A percentile compares a stretch with the other conserved stretches of the same genome.
Evolutionary conservation across 1,284 basidiomycete genomes (phyloP).

Genomic region (Pascua sp.): DNA sequence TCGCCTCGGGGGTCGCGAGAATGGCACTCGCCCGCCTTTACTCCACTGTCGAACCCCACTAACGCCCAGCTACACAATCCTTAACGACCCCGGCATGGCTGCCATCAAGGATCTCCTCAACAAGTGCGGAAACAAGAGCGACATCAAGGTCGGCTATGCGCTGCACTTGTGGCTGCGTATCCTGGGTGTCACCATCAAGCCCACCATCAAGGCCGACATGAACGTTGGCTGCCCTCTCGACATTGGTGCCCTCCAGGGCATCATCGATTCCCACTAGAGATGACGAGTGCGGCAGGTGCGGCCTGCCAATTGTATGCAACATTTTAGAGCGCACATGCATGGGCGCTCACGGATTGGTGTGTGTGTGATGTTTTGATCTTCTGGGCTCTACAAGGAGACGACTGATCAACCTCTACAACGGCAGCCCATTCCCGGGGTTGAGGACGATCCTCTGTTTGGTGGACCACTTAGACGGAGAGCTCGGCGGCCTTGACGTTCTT

Average conservation of each 20-base stretch:
- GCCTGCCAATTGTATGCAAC: no score
- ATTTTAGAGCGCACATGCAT: no score
- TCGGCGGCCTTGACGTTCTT: slow-evolving; percentile 60
- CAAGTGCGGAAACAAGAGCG: slow-evolving; percentile 63
- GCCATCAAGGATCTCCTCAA: slow-evolving; percentile 7
- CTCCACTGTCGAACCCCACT: neutral
- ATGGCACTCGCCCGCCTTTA: no score
- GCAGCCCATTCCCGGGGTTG: no score
- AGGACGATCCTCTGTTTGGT: no score
- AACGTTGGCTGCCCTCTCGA: slow-evolving; percentile 64
- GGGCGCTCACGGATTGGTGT: no score
- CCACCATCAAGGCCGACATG: slow-evolving; percentile 63
- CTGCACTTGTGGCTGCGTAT: slow-evolving; percentile 51
- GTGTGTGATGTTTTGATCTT: no score
- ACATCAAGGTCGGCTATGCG: slow-evolving; percentile 65
- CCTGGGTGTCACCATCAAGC: slow-evolving; percentile 64
- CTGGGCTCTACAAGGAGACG: no score
- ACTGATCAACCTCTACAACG: no score
- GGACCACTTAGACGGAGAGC: slow-evolving; percentile 50
- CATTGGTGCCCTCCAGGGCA: slow-evolving; percentile 46
- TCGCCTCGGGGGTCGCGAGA: neutral
- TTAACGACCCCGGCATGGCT: neutral
- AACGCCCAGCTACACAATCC: slow-evolving; percentile 11
- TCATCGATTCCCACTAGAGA: neutral
- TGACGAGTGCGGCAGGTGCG: no score